Evolutionary conservation across 176 grass and related monocot genomes (phyloP), one percentile per base, ranked within the genome.

Genomic region (Lolium rigidum): DNA sequence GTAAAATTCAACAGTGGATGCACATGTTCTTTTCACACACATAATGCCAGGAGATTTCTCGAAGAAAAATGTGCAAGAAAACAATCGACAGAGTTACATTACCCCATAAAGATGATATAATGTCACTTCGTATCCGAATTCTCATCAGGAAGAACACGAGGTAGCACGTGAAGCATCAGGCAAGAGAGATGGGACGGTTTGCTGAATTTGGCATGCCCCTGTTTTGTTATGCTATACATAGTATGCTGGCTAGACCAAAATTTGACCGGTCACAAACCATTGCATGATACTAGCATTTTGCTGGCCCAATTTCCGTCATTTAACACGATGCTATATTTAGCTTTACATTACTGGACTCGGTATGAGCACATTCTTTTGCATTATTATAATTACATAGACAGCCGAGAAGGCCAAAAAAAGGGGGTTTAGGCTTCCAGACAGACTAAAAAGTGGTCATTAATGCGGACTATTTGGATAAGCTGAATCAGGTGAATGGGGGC

Each of bases 141-240:
- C 25, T 20, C 35, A 74, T 18, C 44, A 4, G 31, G 43, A 71
- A 78, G 60, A 79, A 65, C 46, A 70, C 9, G 13, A 66, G 60
- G 31, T 80, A 84, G 44, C 46, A 80, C 55, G 78, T 50, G 69
- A 84, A 59, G 28, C 67, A 55, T 59, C 10, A 68, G 10, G 4
- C 26, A 74, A 38, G 79, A 41, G 51, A 68, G 41, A 74, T 21
- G 24, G 16, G 15, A 79, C 63, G 81, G 52, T 52, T 52, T 24
- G 57, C 63, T 18, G 24, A 67, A 46, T 74, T 89, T 26, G 50
- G 26, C 13, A 15, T 39, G 61, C 66, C 39, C 43, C 62, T 70
- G 41, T 87, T 31, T 75, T 63, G 3, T 48, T 65, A 64, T 59
- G 57, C 66, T 84, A 79, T 61, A 69, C 17, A 17, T 83, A 60